A percentile compares a stretch with the other conserved stretches of the same genome.
Conservation (phyloP, 2,329 filamentous ascomycete genomes). For the Aureobasidium subglaciale region DNA sequence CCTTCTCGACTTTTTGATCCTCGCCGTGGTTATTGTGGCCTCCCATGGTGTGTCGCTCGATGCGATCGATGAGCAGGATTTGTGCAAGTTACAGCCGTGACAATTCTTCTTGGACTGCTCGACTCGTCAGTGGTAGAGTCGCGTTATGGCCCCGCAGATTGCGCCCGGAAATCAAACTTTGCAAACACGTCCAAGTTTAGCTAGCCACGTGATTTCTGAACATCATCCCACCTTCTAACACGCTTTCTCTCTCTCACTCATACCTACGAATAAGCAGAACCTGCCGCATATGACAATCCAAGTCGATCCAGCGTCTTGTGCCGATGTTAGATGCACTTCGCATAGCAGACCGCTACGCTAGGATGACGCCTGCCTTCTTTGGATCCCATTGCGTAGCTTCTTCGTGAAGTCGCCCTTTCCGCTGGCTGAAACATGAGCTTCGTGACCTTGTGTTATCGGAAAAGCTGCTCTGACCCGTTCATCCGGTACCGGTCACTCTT, state of each 20-base stretch:
- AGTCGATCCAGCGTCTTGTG: no score
- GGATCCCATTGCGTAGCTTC: no score
- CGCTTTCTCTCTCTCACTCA: neutral
- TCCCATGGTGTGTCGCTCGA: neutral
- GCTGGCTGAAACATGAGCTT: no score
- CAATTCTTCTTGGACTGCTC: neutral
- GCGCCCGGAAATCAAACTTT: slow-evolving; percentile 15
- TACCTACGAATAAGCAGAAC: no score
- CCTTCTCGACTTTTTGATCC: slow-evolving; percentile 57
- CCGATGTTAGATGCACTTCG: no score
- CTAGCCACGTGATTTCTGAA: neutral
- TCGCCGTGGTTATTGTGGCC: slow-evolving; percentile 21
- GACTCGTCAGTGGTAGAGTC: neutral
- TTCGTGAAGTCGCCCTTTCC: no score
- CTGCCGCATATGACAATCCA: no score
- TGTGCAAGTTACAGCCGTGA: neutral
- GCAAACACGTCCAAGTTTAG: neutral
- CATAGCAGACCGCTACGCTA: no score
- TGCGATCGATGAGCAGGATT: neutral
- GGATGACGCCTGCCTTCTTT: no score
- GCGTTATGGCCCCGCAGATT: slow-evolving; percentile 6
- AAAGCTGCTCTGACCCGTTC: no score
- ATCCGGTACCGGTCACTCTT: no score
- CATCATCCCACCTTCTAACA: neutral
- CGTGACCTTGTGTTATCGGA: no score